Percentiles rank a stretch among this genome's conserved stretches.
phyloP scores from a whole-genome alignment of 2,329 filamentous ascomycete genomes.

The Didymella exigua region DNA sequence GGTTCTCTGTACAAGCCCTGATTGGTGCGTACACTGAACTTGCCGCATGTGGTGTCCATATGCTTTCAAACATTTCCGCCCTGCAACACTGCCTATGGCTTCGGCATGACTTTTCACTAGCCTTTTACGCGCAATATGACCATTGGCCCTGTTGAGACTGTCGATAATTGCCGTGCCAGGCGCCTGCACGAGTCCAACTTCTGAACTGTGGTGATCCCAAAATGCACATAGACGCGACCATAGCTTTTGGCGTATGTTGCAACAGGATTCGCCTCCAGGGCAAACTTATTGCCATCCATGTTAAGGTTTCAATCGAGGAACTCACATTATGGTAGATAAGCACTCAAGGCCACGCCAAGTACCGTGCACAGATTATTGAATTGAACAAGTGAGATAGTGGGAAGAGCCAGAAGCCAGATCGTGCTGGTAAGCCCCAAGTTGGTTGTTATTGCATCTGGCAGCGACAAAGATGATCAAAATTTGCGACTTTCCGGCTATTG shows the following conservation, averaged over 20 bases:
- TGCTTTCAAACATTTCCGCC: no score
- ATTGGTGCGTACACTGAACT: no score
- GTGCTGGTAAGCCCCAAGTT: slow-evolving; percentile 13
- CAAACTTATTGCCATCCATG: neutral
- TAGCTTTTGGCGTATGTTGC: slow-evolving; percentile 11
- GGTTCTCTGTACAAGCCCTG: no score
- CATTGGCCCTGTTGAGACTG: neutral
- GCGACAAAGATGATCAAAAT: slow-evolving; percentile 2
- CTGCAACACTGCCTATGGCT: no score
- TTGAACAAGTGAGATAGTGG: neutral
- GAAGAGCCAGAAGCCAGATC: slow-evolving; percentile 12
- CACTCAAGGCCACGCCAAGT: slow-evolving; percentile 3
- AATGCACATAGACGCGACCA: slow-evolving; percentile 14
- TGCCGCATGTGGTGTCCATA: no score
- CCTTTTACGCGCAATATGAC: no score
- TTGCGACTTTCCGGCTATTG: neutral
- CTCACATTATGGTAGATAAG: slow-evolving; percentile 15
- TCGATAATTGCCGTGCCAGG: neutral
- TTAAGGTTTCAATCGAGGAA: slow-evolving; percentile 1
- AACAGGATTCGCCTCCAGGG: slow-evolving; percentile 1
- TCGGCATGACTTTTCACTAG: no score
- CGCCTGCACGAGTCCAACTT: slow-evolving; percentile 6
- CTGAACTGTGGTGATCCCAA: neutral
- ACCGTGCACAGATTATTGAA: slow-evolving; percentile 3
- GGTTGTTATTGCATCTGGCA: slow-evolving; percentile 18